Evolutionary conservation across 1,284 basidiomycete genomes (phyloP), one percentile per base, ranked within the genome.

Genomic region (Leccinum pachyderme): DNA sequence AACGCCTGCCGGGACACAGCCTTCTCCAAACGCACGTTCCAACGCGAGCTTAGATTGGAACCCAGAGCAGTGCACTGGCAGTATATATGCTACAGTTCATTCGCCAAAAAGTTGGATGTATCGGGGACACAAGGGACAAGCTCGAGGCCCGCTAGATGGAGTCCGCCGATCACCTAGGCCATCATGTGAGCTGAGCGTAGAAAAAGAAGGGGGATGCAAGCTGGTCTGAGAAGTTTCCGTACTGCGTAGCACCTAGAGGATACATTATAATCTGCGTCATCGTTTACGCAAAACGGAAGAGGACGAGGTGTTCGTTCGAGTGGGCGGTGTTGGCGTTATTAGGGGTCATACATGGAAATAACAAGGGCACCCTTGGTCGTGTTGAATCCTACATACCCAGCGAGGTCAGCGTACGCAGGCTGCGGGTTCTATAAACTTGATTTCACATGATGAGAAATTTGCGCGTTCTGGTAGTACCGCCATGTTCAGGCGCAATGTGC

Each of bases 21-120:
- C 82, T 49, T 87, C 81, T 18, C 89, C 90, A 12, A 93, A 75
- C 2, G 80, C 87, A 7, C 72, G 71, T 63, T 85, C 81, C 59
- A 93, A 71, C 4, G 84, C 86, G 1, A 88, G 68, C 66, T 92
- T 89, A 28, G 80, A 80, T 31, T 79, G 77, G 63, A 92, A 89
- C 0, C 91, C 90, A 1, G 87, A 83, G 62, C 91, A 93, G 69
- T 93, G 91, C 82, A 93, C 88, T 0, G 91, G 91, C 0, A 93
- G 75, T 39, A 93, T 72, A 61, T 86, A 92, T 0, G 77, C 78
- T 75, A 66, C 28, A 18, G 70, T 51, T 77, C 67, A 24, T 77
- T 72, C 0, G 84, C 77, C 33, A 93, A 72, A 69, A 90, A 93
- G 31, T 86, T 72, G 51, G 92, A 81, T 0, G 91, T 93, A 15